Evolutionary conservation across 805 yeast species (phyloP), one percentile per base, ranked within the genome.

Genomic region (Teunomyces pallodes): DNA sequence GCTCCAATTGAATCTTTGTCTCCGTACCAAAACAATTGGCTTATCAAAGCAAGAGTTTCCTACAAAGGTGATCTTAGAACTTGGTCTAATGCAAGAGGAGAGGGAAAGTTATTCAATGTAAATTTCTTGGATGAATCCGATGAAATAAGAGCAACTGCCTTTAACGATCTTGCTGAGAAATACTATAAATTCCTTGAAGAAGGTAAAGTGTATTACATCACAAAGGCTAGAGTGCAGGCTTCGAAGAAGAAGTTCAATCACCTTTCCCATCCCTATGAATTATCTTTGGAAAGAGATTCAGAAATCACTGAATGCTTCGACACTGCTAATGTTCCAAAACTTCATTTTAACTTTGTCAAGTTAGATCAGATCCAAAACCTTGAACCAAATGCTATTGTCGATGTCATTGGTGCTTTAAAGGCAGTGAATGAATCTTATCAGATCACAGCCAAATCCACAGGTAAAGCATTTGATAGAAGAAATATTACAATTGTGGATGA

Each of bases 91-190:
- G 84, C 81, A 52, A 80, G 84, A 58, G 96, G 97, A 49, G 89
- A 85, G 53, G 99, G 99, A 47, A 87, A 88, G 66, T 77, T 94
- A 50, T 90, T 94, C 74, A 87, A 86, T 58, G 88, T 90, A 28
- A 89, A 90, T 57, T 82, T 94, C 49, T 70, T 92, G 48, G 99
- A 94, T 64, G 96, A 94, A 64, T 87, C 97, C 5, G 96, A 94
- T 59, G 98, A 94, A 72, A 94, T 94, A 57, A 80, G 94, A 60
- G 97, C 96, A 9, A 90, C 98, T 2, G 97, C 94, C 1, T 94
- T 94, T 69, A 88, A 87, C 65, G 92, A 89, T 33, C 79, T 80
- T 58, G 97, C 92, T 9, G 96, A 87, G 50, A 83, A 81, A 62
- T 86, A 81, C 62, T 84, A 81, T 70, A 87, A 86, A 56, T 59